Evolutionary conservation across 768 basidiomycete genomes (phyloP), one percentile per base, ranked within the genome.

Genomic region (Calocera cornea): DNA sequence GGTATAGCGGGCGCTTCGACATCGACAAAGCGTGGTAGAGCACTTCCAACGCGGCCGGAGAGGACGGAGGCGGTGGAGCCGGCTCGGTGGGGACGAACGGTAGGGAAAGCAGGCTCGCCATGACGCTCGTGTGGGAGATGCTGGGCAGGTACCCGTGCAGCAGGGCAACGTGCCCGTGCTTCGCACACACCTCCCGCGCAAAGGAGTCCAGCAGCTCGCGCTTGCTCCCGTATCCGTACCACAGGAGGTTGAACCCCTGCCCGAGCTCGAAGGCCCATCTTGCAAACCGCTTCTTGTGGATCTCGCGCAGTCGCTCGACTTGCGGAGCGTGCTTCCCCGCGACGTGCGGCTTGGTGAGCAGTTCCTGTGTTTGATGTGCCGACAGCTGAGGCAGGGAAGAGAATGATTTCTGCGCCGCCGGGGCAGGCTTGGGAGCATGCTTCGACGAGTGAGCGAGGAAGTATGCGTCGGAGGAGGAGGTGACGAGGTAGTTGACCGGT

Each of bases 161-260:
- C 24, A 94, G 80, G 66, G 92, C 83, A 49, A 91, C 87, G 69
- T 90, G 83, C 0, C 92, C 92, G 0, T 73, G 75, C 65, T 79
- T 83, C 7, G 83, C 76, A 69, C 89, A 84, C 24, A 77, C 73
- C 0, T 81, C 77, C 2, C 74, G 78, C 1, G 88, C 92, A 67
- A 97, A 90, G 24, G 83, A 79, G 73, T 95, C 90, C 34, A 99
- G 79, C 10, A 88, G 71, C 19, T 73, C 75, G 66, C 91, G 82
- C 75, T 99, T 99, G 22, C 92, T 95, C 3, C 95, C 95, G 72
- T 86, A 84, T 0, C 95, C 95, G 72, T 92, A 92, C 75, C 92
- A 87, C 22, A 95, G 76, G 49, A 97, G 78, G 75, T 91, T 94
- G 80, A 93, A 97, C 0, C 92, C 94, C 74, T 87, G 83, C 1